A percentile compares a stretch with the other conserved stretches of the same genome.
Evolutionary conservation across 306 rosid species (phyloP).

Genomic region (Vachellia collinsii): DNA sequence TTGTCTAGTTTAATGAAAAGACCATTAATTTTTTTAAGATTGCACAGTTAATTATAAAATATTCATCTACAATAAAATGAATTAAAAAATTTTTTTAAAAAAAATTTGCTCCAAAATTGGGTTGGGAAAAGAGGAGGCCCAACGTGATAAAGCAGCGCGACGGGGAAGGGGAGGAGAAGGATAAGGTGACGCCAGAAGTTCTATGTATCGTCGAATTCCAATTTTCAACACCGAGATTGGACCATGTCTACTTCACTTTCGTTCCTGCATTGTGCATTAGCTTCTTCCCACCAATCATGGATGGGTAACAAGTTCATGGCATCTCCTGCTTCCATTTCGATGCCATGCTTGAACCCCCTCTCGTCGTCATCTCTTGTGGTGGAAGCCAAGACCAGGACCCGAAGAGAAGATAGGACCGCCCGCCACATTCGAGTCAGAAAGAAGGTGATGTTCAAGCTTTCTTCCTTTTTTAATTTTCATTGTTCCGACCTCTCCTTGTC

Average conservation of each 20-base stretch:
- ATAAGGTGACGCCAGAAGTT: conserved; percentile 21
- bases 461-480: not conserved
- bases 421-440: conserved; percentile 71
- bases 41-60: no score
- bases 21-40: not conserved
- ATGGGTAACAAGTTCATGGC: conserved; percentile 29
- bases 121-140: not conserved
- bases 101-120: not conserved
- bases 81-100: no score
- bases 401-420: conserved; percentile 69
- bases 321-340: conserved; percentile 17
- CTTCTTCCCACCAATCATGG: conserved; percentile 42
- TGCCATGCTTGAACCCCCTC: not conserved
- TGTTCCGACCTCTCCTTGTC: not conserved
- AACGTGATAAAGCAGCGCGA: not conserved
- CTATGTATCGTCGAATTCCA: not conserved
- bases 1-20: not conserved
- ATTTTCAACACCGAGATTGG: not conserved
- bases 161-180: not conserved
- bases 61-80: no score
- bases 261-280: conserved; percentile 46
- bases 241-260: conserved; percentile 50
- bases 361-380: conserved; percentile 45
- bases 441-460: conserved; percentile 40
- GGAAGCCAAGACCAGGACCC: conserved; percentile 55